Evolutionary conservation across 177 flowering plant species (phyloP), one percentile per base, ranked within the genome.

Genomic region (Vitis hybrid): DNA sequence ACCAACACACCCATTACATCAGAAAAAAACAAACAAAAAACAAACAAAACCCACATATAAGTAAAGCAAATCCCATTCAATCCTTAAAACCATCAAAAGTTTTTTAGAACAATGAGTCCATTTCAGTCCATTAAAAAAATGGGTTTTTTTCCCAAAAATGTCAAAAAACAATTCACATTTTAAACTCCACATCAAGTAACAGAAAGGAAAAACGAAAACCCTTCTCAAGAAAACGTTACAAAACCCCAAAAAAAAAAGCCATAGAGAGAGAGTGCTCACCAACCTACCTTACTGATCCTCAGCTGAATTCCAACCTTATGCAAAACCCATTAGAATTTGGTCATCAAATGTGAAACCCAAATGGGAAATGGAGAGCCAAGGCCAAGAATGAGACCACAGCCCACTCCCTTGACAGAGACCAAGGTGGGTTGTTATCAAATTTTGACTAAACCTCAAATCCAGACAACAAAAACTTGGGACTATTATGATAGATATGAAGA

Each of bases 1-100:
- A 79, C 22, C 68, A 74, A 68, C 24, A 79, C 75, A 72, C 80
- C 50, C 28, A 62, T 50, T 18, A 2, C 8, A n/a, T 38, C 9
- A n/a, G 54, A 12, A 17, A 38, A 51, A 55, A 76, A 28, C 4
- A 28, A 28, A 28, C 31, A 28, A 28, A 3, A 28, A 28, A 28
- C 31, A 28, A 67, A 13, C 6, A 66, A 61, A 62, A 55, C 71
- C 28, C 67, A 71, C 14, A 68, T 38, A 8, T 38, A 38, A 38
- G 0, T 17, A 71, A 65, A 60, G 74, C 24, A 71, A 44, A 53
- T 13, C 49, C 54, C 68, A 60, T 31, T 15, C 60, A 73, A 70
- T 62, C 61, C 70, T 70, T 62, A 73, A 62, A 67, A 63, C 20
- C 59, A 55, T 12, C 68, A 63, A 74, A 73, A 71, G 66, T 28